Percentiles rank a stretch among this genome's conserved stretches.
These are phyloP conservation scores for Ganoderma boninense DNA, from an alignment of 1,284 basidiomycete genomes.

Conservation along the genomic window DNA sequence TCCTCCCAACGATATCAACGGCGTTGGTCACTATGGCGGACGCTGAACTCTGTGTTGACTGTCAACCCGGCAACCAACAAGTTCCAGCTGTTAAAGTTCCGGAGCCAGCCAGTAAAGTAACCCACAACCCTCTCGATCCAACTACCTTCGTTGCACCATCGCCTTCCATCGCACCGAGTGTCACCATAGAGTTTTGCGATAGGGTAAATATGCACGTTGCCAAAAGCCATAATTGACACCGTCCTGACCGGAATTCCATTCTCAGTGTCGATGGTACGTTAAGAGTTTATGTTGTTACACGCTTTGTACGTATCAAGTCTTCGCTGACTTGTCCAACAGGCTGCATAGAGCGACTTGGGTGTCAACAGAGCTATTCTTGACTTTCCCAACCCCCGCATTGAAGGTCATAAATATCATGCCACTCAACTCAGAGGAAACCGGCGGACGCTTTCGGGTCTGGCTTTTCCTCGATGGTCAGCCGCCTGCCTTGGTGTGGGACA, in stretches of 20 bases:
- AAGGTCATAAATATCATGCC: constrained; percentile 77
- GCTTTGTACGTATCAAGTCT: constrained; percentile 1
- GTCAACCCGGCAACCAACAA: constrained; percentile 22
- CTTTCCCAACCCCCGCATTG: constrained; percentile 82
- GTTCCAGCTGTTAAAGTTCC: not conserved
- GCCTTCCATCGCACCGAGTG: constrained; percentile 52
- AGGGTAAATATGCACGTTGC: constrained; percentile 63
- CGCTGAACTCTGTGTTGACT: constrained; percentile 35
- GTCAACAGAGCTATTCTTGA: constrained; percentile 88
- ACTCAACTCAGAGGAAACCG: constrained; percentile 81
- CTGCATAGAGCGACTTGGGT: constrained; percentile 88
- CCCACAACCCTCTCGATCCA: constrained; percentile 52
- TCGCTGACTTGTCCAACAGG: constrained; percentile 50
- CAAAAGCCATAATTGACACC: constrained; percentile 11
- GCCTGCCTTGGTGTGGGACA: constrained; percentile 72
- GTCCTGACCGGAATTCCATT: constrained; percentile 1
- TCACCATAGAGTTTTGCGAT: constrained; percentile 88
- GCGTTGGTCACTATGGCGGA: constrained; percentile 22
- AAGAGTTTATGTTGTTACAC: not conserved
- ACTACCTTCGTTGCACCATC: constrained; percentile 68
- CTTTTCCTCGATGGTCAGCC: constrained; percentile 55
- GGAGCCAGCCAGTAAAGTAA: constrained; percentile 7
- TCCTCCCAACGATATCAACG: not conserved
- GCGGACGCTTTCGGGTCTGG: constrained; percentile 91
- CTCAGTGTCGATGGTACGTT: constrained; percentile 76